A percentile compares a stretch with the other conserved stretches of the same genome.
Conservation (phyloP, 2,329 filamentous ascomycete species). For the Xylaria sp. region DNA sequence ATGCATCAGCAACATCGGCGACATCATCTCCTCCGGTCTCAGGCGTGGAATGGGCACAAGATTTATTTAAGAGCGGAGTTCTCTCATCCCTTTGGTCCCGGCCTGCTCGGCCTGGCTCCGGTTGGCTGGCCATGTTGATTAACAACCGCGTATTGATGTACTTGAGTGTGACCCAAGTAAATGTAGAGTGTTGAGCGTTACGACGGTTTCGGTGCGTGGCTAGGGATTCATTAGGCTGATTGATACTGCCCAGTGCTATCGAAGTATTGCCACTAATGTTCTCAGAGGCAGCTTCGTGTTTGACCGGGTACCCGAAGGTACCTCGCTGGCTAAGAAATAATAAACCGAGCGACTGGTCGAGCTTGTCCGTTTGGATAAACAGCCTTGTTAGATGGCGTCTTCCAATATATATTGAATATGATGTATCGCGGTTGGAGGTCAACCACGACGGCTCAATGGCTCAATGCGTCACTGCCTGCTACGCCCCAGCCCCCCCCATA, state of each 20-base stretch:
- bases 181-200: neutral
- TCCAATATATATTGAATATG: slow-evolving; percentile 20
- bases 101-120: slow-evolving; percentile 6
- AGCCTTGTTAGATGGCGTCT: slow-evolving; percentile 7
- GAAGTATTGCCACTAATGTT: neutral
- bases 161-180: neutral
- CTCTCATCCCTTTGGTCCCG: slow-evolving; percentile 29
- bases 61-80: slow-evolving; percentile 32
- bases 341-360: neutral
- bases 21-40: slow-evolving; percentile 13
- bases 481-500: neutral
- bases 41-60: neutral
- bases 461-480: slow-evolving; percentile 1
- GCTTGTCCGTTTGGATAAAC: slow-evolving; percentile 9
- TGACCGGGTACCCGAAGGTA: neutral
- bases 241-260: neutral
- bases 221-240: neutral
- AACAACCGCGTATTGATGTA: slow-evolving; percentile 7
- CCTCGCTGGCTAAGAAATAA: no score
- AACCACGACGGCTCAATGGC: slow-evolving; percentile 23
- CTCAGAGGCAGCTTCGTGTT: neutral
- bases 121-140: slow-evolving; percentile 18
- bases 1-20: slow-evolving; percentile 18
- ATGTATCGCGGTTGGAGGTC: slow-evolving; percentile 6
- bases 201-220: slow-evolving; percentile 2